These are phyloP conservation scores for Fonsecaea nubica DNA, from an alignment of 2,329 filamentous ascomycete species.

Conservation along the genomic window DNA sequence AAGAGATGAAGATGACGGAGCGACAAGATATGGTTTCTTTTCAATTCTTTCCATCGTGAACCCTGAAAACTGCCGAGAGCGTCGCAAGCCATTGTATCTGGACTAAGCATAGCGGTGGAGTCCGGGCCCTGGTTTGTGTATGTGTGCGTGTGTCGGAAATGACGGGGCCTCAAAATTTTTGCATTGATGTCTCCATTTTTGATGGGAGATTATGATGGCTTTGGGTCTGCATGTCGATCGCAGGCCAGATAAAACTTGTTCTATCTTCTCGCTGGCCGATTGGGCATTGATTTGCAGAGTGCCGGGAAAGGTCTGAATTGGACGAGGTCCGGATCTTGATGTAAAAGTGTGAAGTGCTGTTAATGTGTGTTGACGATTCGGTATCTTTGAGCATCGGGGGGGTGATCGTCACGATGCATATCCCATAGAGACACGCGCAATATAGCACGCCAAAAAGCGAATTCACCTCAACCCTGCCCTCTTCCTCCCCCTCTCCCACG, in stretches of 20 bases:
- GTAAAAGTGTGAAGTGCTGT: neutral
- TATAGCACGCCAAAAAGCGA: neutral
- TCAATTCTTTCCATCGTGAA: constrained; percentile 18
- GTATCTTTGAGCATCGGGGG: constrained; percentile 3
- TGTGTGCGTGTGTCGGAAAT: neutral
- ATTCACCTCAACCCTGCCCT: constrained; percentile 39
- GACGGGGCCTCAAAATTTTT: neutral
- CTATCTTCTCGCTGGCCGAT: constrained; percentile 6
- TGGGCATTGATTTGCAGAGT: neutral
- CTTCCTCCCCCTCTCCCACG: constrained; percentile 54
- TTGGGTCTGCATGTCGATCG: neutral
- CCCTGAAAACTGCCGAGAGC: constrained; percentile 3
- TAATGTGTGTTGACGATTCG: constrained; percentile 7
- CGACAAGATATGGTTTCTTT: constrained; percentile 14
- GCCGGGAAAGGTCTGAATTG: neutral
- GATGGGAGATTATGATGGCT: constrained; percentile 1
- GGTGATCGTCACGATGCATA: constrained; percentile 2
- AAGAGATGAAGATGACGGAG: constrained; percentile 24
- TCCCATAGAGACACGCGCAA: neutral
- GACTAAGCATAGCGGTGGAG: constrained; percentile 33
- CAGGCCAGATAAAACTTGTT: neutral
- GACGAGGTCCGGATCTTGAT: neutral
- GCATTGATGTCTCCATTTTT: neutral
- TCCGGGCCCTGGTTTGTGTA: constrained; percentile 13
- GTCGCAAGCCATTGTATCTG: constrained; percentile 17